A percentile compares a stretch with the other conserved stretches of the same genome.
These are phyloP conservation scores for Talaromyces atroroseus DNA, from an alignment of 2,329 filamentous ascomycete species.

Conservation along the genomic window DNA sequence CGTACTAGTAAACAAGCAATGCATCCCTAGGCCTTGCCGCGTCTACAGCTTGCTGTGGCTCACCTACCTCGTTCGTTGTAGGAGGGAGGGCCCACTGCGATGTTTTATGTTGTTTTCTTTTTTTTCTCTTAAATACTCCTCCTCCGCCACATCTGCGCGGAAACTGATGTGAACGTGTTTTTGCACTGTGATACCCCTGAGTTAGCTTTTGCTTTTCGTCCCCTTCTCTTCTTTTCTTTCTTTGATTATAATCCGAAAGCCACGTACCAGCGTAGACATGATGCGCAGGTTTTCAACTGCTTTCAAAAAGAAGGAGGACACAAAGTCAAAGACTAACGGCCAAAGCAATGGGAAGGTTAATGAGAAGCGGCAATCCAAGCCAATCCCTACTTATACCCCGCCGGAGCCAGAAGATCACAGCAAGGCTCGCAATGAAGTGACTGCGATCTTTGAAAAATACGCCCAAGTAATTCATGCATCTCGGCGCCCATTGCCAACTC, in stretches of 20 bases:
- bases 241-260: neutral
- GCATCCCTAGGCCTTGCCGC: neutral
- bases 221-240: slow-evolving; percentile 6
- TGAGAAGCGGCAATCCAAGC: slow-evolving; percentile 31
- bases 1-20: neutral
- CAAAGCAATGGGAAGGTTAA: slow-evolving; percentile 7
- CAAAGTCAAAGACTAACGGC: slow-evolving; percentile 28
- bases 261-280: neutral
- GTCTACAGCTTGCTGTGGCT: slow-evolving; percentile 5
- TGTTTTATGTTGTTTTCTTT: slow-evolving; percentile 1
- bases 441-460: slow-evolving; percentile 39
- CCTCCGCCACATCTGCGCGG: slow-evolving; percentile 7
- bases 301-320: slow-evolving; percentile 36
- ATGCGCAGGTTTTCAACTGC: slow-evolving; percentile 36
- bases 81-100: neutral
- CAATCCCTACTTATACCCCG: slow-evolving; percentile 19
- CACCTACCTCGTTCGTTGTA: neutral
- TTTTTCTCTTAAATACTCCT: slow-evolving; percentile 17
- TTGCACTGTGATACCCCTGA: slow-evolving; percentile 8
- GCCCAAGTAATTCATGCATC: slow-evolving; percentile 49
- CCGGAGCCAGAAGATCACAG: slow-evolving; percentile 20
- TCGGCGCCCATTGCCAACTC: slow-evolving; percentile 56
- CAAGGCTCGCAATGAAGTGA: slow-evolving; percentile 37
- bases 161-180: neutral
- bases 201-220: slow-evolving; percentile 12